Conservation (phyloP, 2,329 filamentous ascomycete genomes). For the Aspergillus awamori region DNA sequence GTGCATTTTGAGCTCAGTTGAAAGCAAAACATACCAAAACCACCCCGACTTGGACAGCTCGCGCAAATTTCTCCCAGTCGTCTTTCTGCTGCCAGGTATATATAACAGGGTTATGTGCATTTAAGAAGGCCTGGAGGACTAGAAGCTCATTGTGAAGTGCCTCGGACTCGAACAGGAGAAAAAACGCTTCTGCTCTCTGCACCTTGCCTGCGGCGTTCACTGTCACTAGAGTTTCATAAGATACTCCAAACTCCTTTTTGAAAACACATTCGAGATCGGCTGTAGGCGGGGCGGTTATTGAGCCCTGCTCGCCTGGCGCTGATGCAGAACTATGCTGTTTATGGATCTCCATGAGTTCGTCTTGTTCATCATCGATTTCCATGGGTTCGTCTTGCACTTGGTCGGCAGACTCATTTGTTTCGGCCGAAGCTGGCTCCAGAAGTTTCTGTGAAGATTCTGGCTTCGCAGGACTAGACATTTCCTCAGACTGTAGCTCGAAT, state of each 20-base stretch:
- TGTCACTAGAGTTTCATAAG: slow-evolving; percentile 31
- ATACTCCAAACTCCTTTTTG: slow-evolving; percentile 26
- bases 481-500: too few species aligned
- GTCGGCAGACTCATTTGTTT: too few species aligned
- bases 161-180: slow-evolving; percentile 34
- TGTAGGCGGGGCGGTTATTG: not conserved
- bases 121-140: slow-evolving; percentile 30
- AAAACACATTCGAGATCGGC: slow-evolving; percentile 22
- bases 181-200: slow-evolving; percentile 33
- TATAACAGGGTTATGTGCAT: slow-evolving; percentile 29
- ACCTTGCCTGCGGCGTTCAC: slow-evolving; percentile 22
- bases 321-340: not conserved
- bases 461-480: not conserved
- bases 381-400: not conserved
- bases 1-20: not conserved
- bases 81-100: slow-evolving; percentile 34
- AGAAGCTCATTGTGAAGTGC: slow-evolving; percentile 27
- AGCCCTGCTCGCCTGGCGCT: not conserved
- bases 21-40: slow-evolving; percentile 38
- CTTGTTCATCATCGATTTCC: not conserved
- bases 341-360: not conserved
- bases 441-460: not conserved
- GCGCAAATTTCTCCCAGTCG: slow-evolving; percentile 41
- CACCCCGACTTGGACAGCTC: slow-evolving; percentile 27
- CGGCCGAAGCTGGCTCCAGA: not conserved